phyloP scores from a whole-genome alignment of 371 early-diverging fungal genomes.

The Actinomucor elegans region DNA sequence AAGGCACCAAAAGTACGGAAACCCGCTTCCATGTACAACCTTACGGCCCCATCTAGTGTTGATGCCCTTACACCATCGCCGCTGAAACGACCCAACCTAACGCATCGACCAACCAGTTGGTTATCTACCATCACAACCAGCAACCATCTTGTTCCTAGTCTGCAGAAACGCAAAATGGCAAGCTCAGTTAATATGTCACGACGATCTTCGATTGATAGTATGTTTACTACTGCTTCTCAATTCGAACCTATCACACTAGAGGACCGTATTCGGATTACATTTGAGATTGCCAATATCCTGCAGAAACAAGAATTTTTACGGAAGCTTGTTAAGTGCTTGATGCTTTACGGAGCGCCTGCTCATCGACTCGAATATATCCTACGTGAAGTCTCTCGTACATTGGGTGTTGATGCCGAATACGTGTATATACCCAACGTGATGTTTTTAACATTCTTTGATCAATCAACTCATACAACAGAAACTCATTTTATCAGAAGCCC shows the following conservation, averaged over 20 bases:
- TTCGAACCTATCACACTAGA: conserved; percentile 54
- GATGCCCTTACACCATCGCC: conserved; percentile 17
- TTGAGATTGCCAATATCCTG: conserved; percentile 62
- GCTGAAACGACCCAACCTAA: conserved; percentile 28
- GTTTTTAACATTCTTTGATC: conserved; percentile 73
- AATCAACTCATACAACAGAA: conserved; percentile 76
- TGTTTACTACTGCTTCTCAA: conserved; percentile 50
- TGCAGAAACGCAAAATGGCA: conserved; percentile 33
- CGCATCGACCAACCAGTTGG: conserved; percentile 46
- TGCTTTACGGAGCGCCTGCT: conserved; percentile 62
- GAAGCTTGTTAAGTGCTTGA: conserved; percentile 52
- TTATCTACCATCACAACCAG: conserved; percentile 38
- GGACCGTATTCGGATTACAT: conserved; percentile 57
- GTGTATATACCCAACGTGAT: conserved; percentile 71
- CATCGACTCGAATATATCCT: conserved; percentile 63
- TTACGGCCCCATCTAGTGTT: conserved; percentile 7
- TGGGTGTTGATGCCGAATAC: conserved; percentile 70
- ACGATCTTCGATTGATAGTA: conserved; percentile 40
- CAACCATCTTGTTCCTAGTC: conserved; percentile 44
- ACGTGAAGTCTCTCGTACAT: conserved; percentile 45
- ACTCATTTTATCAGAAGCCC: conserved; percentile 68
- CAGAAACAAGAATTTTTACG: conserved; percentile 62
- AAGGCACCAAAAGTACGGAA: conserved; percentile 23
- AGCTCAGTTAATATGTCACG: conserved; percentile 33
- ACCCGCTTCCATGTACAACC: conserved; percentile 29